A percentile compares a stretch with the other conserved stretches of the same genome.
These are phyloP conservation scores for Metschnikowia colocasiae DNA, from an alignment of 805 yeast genomes.

Conservation along the genomic window DNA sequence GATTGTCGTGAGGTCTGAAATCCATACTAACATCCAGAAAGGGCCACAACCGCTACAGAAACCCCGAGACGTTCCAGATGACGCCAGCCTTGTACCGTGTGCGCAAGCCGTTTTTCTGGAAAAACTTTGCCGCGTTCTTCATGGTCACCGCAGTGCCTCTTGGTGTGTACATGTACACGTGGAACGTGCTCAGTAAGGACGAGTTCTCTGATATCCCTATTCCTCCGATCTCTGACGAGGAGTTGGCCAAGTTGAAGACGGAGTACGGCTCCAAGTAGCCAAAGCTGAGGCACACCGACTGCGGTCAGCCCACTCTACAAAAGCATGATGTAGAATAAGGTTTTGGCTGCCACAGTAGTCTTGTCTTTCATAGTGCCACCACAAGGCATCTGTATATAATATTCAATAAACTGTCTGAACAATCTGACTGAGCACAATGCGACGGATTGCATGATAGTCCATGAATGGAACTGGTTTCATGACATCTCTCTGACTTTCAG, in stretches of 20 bases:
- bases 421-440: too few species aligned
- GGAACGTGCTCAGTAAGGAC: slow-evolving; percentile 63
- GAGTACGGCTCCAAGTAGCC: slow-evolving; percentile 57
- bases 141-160: slow-evolving; percentile 60
- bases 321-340: slow-evolving; percentile 2
- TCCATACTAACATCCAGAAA: slow-evolving; percentile 28
- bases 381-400: slow-evolving; percentile 7
- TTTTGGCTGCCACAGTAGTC: neutral
- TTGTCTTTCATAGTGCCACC: too few species aligned
- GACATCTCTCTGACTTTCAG: too few species aligned
- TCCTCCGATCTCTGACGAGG: slow-evolving; percentile 84
- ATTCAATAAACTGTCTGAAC: slow-evolving; percentile 4
- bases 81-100: slow-evolving; percentile 93
- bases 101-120: slow-evolving; percentile 79
- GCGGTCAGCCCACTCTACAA: neutral
- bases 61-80: slow-evolving; percentile 75
- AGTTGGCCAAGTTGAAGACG: slow-evolving; percentile 63
- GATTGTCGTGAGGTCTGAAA: too few species aligned
- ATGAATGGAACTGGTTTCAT: too few species aligned
- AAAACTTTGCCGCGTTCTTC: slow-evolving; percentile 62
- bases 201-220: slow-evolving; percentile 90
- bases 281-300: too few species aligned
- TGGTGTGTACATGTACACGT: slow-evolving; percentile 64
- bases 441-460: too few species aligned
- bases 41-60: slow-evolving; percentile 45